Evolutionary conservation across 2,329 filamentous ascomycete genomes (phyloP).

Genomic region (Karstenula rhodostoma): DNA sequence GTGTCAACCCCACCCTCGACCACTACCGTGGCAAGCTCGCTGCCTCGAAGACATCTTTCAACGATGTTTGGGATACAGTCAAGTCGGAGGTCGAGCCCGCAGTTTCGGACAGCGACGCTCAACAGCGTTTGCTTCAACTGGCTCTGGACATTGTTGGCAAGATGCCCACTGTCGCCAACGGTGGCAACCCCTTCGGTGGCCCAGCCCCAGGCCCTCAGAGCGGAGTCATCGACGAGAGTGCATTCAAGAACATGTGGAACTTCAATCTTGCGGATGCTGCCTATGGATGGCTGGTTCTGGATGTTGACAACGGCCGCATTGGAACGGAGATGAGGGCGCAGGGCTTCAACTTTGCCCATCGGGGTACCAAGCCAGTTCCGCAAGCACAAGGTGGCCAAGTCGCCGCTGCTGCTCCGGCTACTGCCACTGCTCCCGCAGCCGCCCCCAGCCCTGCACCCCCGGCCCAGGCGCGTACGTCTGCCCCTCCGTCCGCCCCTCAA

Average conservation of each 20-base stretch:
- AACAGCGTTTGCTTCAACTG: slow-evolving; percentile 90
- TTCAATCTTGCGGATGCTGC: slow-evolving; percentile 98
- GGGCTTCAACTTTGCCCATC: slow-evolving; percentile 98
- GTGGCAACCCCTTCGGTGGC: slow-evolving; percentile 95
- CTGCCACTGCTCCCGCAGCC: slow-evolving; percentile 47
- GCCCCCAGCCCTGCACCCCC: slow-evolving; percentile 50
- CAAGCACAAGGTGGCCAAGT: slow-evolving; percentile 48
- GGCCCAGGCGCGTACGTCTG: slow-evolving; percentile 40
- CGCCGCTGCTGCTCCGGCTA: slow-evolving; percentile 46
- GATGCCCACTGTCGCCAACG: slow-evolving; percentile 95
- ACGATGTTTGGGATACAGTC: slow-evolving; percentile 99
- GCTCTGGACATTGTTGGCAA: slow-evolving; percentile 94
- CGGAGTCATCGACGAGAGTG: slow-evolving; percentile 95
- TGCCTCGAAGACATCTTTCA: slow-evolving; percentile 97
- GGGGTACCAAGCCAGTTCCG: slow-evolving; percentile 74
- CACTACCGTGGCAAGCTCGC: slow-evolving; percentile 99
- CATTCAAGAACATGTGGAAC: slow-evolving; percentile 99
- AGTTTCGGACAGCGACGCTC: slow-evolving; percentile 90
- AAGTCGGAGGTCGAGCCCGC: slow-evolving; percentile 95
- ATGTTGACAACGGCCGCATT: slow-evolving; percentile 94
- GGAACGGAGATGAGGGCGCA: slow-evolving; percentile 99
- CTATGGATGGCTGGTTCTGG: slow-evolving; percentile 93
- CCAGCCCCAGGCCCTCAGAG: slow-evolving; percentile 76
- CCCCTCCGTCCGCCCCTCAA: slow-evolving; percentile 43
- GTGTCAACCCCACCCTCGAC: slow-evolving; percentile 95